Evolutionary conservation across 2,329 filamentous ascomycete genomes (phyloP), one percentile per base, ranked within the genome.

Genomic region (Pleoardoris graminearum): DNA sequence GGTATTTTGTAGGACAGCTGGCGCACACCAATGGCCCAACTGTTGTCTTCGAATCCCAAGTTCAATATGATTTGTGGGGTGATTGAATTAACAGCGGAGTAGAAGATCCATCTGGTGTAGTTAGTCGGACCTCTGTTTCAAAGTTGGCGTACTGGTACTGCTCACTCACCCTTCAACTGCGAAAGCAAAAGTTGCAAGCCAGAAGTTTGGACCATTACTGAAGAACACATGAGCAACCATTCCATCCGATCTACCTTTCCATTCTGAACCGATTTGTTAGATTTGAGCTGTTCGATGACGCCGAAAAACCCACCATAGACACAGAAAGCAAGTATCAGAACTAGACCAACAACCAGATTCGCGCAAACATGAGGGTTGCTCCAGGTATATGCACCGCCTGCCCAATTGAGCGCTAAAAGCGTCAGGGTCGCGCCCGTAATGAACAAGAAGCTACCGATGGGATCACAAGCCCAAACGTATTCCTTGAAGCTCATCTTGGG

Each of bases 141-240:
- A n/a, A n/a, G n/a, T n/a, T n/a, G n/a, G n/a, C n/a, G n/a, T n/a
- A n/a, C n/a, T n/a, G n/a, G n/a, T n/a, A n/a, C 5, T 14, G 17
- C 3, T 36, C 16, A 51, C 54, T 30, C 38, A 82, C 53, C 81
- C 81, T 66, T 84, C 81, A 29, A 83, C 79, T 3, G 78, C 77
- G 54, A 83, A 83, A 3, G 81, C 81, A 61, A 83, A 82, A 8
- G 79, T 76, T 1, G 80, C 77, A 3, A 83, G 75, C 7, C 74
- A 77, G 59, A 84, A 84, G 61, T 84, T 84, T 11, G 77, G 77
- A 11, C 81, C 80, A 1, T 72, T 68, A 25, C 67, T 71, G 68
- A 84, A 84, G 72, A 83, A 83, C 30, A 82, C 75, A 58, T 84
- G 81, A 0, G 81, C 80, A 0, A 83, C 72, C 7, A 84, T 77